Base-by-base conservation (phyloP, 768 basidiomycete genomes). In the Crepidotus variabilis region DNA sequence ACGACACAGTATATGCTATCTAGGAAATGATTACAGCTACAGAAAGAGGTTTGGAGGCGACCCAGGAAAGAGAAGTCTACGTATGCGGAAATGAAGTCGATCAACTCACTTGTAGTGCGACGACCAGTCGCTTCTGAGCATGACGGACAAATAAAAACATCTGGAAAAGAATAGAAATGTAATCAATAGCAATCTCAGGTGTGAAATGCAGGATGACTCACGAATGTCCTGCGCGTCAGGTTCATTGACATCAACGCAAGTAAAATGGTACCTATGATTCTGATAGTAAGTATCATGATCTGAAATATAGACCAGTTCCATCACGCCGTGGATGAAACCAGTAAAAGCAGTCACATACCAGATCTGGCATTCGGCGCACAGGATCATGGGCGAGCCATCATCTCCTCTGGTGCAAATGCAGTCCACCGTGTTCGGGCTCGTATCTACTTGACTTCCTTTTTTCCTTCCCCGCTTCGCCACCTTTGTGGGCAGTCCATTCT, bases 71-170 rank as follows among this genome's bases (percentile, higher is more conserved):
- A 57, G 61, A 63, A 63, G 51, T 45, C 52, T 58, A 60, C 32
- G 43, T 18, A 28, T 22, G 34, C 28, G 47, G 35, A 52, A 48
- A 60, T 70, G 64, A 69, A 64, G 68, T 60, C 52, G 91, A 90
- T 92, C 87, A 92, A 92, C 90, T 92, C 88, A 92, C 90, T 84
- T 71, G 85, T 80, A 73, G 83, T 84, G 70, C 75, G 78, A 60
- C 77, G 79, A 59, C 86, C 84, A 59, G 88, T 87, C 57, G 75
- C 78, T 62, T 78, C 70, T 56, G 81, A 75, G 76, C 90, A 80
- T 49, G 76, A 65, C 47, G 76, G 71, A 63, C 78, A 80, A 47
- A 79, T 69, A 65, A 83, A 91, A 57, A 84, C 71, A 71, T 78
- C 89, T 91, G 49, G 55, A 20, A 20, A 54, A 39, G 35, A 20